phyloP scores from a whole-genome alignment of 345 rosid species.

The Microcos paniculata region DNA sequence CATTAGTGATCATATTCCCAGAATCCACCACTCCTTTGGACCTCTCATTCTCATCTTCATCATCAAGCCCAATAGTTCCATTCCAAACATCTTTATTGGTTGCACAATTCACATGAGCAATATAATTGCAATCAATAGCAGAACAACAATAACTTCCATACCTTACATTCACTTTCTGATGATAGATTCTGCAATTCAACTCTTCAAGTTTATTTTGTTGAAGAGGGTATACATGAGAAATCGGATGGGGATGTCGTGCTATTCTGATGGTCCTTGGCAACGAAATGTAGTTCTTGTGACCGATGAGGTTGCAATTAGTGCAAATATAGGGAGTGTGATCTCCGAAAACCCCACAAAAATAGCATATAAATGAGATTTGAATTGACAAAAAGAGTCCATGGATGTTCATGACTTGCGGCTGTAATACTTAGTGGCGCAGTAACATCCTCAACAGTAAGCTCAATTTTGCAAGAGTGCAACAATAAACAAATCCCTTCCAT shows the following conservation, averaged over 20 bases:
- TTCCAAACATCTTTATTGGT: conserved; percentile 18
- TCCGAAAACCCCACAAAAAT: conserved; percentile 21
- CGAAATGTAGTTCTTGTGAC: conserved; percentile 15
- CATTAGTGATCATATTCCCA: not conserved
- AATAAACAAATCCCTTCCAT: not conserved
- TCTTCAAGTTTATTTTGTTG: not conserved
- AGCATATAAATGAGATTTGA: conserved; percentile 14
- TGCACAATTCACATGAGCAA: conserved; percentile 26
- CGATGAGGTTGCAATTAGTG: not conserved
- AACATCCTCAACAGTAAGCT: not conserved
- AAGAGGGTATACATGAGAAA: not conserved
- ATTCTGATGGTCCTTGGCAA: not conserved
- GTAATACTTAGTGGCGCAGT: not conserved
- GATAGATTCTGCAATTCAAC: conserved; percentile 14
- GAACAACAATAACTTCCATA: conserved; percentile 23
- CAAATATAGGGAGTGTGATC: conserved; percentile 11
- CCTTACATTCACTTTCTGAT: not conserved
- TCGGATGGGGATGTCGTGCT: conserved; percentile 2
- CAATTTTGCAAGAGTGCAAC: not conserved
- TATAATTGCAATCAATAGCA: not conserved
- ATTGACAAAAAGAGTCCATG: not conserved
- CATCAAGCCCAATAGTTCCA: conserved; percentile 11
- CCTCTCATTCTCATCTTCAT: not conserved
- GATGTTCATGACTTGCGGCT: not conserved
- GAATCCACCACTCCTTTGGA: not conserved